Evolutionary conservation across 352 stramenopile species (phyloP).

Genomic region (Nothophytophthora sp.): DNA sequence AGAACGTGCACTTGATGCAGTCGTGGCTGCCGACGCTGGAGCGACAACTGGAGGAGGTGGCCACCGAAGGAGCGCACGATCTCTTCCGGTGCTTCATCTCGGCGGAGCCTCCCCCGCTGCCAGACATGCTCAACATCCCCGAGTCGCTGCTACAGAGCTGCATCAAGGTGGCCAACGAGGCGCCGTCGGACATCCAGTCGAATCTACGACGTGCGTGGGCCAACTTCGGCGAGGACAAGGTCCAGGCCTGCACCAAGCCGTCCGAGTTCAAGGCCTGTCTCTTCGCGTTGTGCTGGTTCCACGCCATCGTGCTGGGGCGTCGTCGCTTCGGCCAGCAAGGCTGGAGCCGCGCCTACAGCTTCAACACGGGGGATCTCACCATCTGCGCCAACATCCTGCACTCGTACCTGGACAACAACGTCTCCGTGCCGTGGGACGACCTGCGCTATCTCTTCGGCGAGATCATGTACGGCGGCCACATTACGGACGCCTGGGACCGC

Average conservation of each 20-base stretch:
- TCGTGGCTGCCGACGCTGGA: constrained; percentile 95
- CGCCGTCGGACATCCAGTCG: constrained; percentile 95
- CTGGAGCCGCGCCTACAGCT: constrained; percentile 94
- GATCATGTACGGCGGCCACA: constrained; percentile 97
- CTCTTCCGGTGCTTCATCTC: constrained; percentile 97
- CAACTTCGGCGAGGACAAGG: constrained; percentile 92
- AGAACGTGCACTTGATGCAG: constrained; percentile 97
- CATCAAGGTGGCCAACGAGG: constrained; percentile 97
- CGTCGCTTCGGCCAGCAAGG: constrained; percentile 94
- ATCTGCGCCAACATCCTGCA: constrained; percentile 95
- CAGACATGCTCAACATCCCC: constrained; percentile 96
- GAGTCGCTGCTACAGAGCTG: constrained; percentile 95
- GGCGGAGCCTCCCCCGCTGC: constrained; percentile 91
- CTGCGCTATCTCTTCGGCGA: constrained; percentile 96
- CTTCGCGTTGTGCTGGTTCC: constrained; percentile 96
- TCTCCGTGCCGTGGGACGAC: constrained; percentile 94
- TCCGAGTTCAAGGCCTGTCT: constrained; percentile 94
- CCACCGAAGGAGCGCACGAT: constrained; percentile 89
- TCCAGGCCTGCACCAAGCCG: constrained; percentile 87
- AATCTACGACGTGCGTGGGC: constrained; percentile 94
- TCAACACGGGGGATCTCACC: constrained; percentile 95
- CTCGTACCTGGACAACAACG: constrained; percentile 94
- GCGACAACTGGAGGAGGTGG: constrained; percentile 90
- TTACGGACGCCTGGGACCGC: constrained; percentile 95
- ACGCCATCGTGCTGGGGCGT: constrained; percentile 93